These are phyloP conservation scores for Phragmites australis DNA, from an alignment of 176 grass and related monocot species.

Conservation along the genomic window DNA sequence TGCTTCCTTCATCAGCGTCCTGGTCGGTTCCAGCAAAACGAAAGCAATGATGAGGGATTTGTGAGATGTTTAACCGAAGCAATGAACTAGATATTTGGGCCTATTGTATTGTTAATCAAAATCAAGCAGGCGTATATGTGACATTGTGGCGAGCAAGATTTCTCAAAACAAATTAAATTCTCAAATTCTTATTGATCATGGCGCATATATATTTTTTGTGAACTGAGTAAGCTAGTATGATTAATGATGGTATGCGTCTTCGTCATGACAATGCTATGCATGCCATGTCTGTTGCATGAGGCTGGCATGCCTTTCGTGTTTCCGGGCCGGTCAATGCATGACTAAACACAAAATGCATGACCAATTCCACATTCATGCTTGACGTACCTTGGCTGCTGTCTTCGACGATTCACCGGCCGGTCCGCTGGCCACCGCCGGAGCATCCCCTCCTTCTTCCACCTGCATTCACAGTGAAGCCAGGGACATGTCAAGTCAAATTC, in stretches of 20 bases:
- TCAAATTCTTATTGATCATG: no score
- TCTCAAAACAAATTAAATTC: no score
- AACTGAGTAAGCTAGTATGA: no score
- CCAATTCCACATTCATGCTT: not conserved
- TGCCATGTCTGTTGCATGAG: not conserved
- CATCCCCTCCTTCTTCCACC: not conserved
- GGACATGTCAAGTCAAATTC: not conserved
- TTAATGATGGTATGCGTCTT: no score
- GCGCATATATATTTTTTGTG: no score
- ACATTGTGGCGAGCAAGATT: no score
- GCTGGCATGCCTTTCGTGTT: not conserved
- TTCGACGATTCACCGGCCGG: slow-evolving; percentile 1
- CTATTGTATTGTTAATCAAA: not conserved
- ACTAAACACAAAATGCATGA: not conserved
- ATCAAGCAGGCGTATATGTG: not conserved
- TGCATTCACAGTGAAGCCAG: no score
- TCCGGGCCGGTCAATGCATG: not conserved
- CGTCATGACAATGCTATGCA: not conserved
- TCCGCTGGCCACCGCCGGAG: not conserved
- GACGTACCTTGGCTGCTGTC: slow-evolving; percentile 20
- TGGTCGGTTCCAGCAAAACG: not conserved
- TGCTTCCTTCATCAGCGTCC: not conserved
- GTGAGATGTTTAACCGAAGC: not conserved
- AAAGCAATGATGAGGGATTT: not conserved
- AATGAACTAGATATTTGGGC: not conserved